A percentile compares a stretch with the other conserved stretches of the same genome.
Conservation (phyloP, 2,329 filamentous ascomycete species). For the Diaporthe aspalathi region DNA sequence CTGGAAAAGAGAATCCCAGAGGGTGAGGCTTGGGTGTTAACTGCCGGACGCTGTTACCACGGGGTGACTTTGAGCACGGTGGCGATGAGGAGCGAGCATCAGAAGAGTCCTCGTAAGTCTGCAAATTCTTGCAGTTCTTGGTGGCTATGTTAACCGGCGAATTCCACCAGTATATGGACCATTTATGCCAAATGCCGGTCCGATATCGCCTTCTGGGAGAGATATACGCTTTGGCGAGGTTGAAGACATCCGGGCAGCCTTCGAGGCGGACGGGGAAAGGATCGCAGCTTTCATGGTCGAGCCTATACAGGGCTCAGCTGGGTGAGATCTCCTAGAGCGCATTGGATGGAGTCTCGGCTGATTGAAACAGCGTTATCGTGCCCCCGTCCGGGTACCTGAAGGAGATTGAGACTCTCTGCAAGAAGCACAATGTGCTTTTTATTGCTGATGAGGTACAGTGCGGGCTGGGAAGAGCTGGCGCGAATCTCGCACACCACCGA, state of each 20-base stretch:
- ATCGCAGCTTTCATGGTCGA: conserved; percentile 17
- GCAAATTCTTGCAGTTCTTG: neutral
- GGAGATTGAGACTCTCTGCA: conserved; percentile 77
- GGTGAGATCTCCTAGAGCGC: conserved; percentile 62
- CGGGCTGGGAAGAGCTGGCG: conserved; percentile 68
- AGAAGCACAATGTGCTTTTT: conserved; percentile 75
- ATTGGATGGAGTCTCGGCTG: conserved; percentile 73
- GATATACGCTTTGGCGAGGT: conserved; percentile 12
- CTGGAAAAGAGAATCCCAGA: conserved; percentile 7
- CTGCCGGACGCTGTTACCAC: conserved; percentile 11
- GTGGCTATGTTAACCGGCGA: neutral
- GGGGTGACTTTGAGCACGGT: conserved; percentile 23
- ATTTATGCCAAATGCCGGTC: conserved; percentile 7
- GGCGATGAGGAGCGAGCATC: conserved; percentile 15
- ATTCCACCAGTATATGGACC: neutral
- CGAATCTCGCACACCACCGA: conserved; percentile 15
- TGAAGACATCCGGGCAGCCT: conserved; percentile 10
- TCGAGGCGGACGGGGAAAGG: neutral
- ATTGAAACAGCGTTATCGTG: conserved; percentile 9
- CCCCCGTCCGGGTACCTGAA: conserved; percentile 77
- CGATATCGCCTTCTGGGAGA: neutral
- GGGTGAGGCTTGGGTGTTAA: conserved; percentile 15
- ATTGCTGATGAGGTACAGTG: conserved; percentile 91
- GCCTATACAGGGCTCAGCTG: conserved; percentile 20
- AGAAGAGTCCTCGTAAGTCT: conserved; percentile 14